Percentiles rank a stretch among this genome's conserved stretches.
Evolutionary conservation across 768 basidiomycete genomes (phyloP).

Genomic region (Russula sp.): DNA sequence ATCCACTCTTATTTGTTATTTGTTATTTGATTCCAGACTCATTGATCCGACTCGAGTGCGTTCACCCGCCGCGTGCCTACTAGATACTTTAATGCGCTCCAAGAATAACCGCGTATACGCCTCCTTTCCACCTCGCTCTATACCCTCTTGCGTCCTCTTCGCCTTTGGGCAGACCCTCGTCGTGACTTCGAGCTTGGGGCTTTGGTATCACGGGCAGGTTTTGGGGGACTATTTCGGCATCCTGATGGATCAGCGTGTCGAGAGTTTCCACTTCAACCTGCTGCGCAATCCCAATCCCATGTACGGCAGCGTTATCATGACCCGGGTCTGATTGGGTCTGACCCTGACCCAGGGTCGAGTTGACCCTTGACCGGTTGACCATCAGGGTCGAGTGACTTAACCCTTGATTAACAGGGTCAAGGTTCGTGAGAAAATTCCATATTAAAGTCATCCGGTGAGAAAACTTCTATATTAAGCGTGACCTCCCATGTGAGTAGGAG

Average conservation of each 20-base stretch:
- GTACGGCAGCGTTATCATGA: slow-evolving; percentile 94
- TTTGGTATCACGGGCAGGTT: slow-evolving; percentile 95
- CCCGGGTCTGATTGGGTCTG: too few species aligned
- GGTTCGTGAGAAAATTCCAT: too few species aligned
- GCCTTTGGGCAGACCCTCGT: slow-evolving; percentile 77
- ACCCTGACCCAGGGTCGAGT: too few species aligned
- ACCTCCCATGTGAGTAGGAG: too few species aligned
- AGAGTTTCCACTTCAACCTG: slow-evolving; percentile 95
- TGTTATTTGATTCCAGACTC: too few species aligned
- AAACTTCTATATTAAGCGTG: too few species aligned
- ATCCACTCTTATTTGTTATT: too few species aligned
- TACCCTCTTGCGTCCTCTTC: slow-evolving; percentile 53
- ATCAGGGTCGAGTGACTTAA: too few species aligned
- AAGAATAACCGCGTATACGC: slow-evolving; percentile 62
- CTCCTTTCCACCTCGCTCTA: slow-evolving; percentile 61
- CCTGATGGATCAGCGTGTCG: slow-evolving; percentile 79
- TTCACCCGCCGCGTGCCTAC: neutral
- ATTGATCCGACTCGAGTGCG: too few species aligned
- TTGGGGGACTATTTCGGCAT: slow-evolving; percentile 81
- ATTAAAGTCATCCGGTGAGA: too few species aligned
- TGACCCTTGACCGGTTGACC: too few species aligned
- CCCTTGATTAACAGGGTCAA: too few species aligned
- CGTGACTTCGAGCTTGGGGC: slow-evolving; percentile 76
- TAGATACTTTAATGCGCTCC: slow-evolving; percentile 71
- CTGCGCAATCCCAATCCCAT: slow-evolving; percentile 89